phyloP scores from a whole-genome alignment of 805 yeast species.

The Pichia gijzeniarum region DNA sequence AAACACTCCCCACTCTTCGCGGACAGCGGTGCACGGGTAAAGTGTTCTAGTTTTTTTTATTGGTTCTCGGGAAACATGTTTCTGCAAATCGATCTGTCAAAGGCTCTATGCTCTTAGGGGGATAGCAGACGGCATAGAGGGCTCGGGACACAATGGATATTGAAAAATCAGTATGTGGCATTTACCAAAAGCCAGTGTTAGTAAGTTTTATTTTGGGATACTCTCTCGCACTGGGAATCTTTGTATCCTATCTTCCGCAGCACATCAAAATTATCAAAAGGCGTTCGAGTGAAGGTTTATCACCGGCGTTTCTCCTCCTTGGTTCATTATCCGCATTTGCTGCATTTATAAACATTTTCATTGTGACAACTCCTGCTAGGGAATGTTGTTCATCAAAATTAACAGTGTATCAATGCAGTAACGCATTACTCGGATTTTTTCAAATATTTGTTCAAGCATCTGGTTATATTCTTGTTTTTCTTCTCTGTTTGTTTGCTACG shows the following conservation, averaged over 20 bases:
- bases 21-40: too few relatives aligned
- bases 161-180: conserved; percentile 28
- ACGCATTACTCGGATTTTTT: conserved; percentile 56
- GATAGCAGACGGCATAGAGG: too few relatives aligned
- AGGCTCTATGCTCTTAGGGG: too few relatives aligned
- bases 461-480: conserved; percentile 52
- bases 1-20: too few relatives aligned
- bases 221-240: conserved; percentile 58
- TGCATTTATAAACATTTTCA: conserved; percentile 58
- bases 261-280: conserved; percentile 52
- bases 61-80: too few relatives aligned
- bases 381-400: conserved; percentile 48
- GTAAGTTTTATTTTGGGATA: conserved; percentile 45
- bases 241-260: conserved; percentile 70
- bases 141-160: not conserved
- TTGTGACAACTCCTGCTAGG: conserved; percentile 55
- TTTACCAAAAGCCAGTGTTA: conserved; percentile 44
- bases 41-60: too few relatives aligned
- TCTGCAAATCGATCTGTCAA: too few relatives aligned
- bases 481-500: conserved; percentile 47
- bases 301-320: conserved; percentile 62
- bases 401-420: conserved; percentile 51
- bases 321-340: conserved; percentile 67
- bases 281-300: conserved; percentile 68
- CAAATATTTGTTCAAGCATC: conserved; percentile 61